A percentile compares a stretch with the other conserved stretches of the same genome.
Evolutionary conservation across 129 eudicot species (phyloP).

Genomic region (Kitagawia praeruptora): DNA sequence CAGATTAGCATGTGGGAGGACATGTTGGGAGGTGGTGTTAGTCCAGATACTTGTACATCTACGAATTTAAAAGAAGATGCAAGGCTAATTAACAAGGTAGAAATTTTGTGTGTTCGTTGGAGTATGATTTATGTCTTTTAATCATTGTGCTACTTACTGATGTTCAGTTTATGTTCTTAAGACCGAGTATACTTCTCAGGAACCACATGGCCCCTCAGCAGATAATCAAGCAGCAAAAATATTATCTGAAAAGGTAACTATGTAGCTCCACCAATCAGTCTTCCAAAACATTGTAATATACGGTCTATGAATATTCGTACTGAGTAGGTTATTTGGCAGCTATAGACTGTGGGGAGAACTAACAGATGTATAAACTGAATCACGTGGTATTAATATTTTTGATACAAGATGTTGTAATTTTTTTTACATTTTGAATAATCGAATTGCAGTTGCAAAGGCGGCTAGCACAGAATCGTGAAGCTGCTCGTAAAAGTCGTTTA

Average conservation of each 20-base stretch:
- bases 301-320: neutral
- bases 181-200: constrained; percentile 56
- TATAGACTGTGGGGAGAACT: neutral
- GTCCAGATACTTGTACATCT: constrained; percentile 35
- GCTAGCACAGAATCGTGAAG: constrained; percentile 99
- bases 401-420: neutral
- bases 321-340: neutral
- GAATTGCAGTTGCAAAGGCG: constrained; percentile 69
- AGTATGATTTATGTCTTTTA: neutral
- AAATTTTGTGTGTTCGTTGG: neutral
- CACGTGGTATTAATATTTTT: neutral
- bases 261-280: neutral
- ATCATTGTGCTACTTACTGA: neutral
- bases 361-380: neutral
- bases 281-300: neutral
- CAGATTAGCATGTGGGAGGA: constrained; percentile 89
- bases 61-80: constrained; percentile 30
- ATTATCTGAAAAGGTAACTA: constrained; percentile 66
- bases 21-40: constrained; percentile 36
- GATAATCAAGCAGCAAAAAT: constrained; percentile 41
- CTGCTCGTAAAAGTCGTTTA: constrained; percentile 87
- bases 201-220: constrained; percentile 35
- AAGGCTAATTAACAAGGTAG: constrained; percentile 48
- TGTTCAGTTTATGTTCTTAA: constrained; percentile 21
- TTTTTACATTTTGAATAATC: neutral